Conservation (phyloP, 495 filamentous ascomycete genomes). For the Pseudoneurospora amorphoporcata region DNA sequence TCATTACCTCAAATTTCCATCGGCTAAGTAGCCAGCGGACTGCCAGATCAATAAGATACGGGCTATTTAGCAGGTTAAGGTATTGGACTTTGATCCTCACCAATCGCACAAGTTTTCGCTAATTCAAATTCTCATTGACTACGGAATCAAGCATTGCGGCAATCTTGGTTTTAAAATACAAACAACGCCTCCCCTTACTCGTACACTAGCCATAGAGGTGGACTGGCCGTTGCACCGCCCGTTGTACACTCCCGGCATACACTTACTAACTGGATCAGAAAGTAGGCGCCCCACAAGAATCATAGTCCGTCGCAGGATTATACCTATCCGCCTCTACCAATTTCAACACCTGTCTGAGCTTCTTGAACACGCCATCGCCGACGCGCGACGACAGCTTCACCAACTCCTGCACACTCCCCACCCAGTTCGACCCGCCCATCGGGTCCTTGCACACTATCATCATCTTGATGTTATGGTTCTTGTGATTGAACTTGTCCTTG, state of each 20-base stretch:
- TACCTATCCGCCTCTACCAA: background rate
- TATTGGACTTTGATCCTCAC: background rate
- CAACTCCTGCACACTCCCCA: background rate
- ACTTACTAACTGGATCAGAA: background rate
- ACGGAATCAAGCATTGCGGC: background rate
- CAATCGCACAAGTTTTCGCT: background rate
- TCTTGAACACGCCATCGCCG: background rate
- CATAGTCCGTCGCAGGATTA: background rate
- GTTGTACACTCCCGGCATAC: background rate
- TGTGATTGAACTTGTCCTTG: background rate
- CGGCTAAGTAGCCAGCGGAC: no score
- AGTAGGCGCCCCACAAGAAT: background rate
- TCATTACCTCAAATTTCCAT: no score
- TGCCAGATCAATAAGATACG: no score
- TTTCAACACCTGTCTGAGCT: background rate
- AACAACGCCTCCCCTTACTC: background rate
- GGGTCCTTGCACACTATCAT: background rate
- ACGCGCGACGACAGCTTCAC: background rate
- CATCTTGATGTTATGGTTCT: background rate
- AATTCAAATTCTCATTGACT: background rate
- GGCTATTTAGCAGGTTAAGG: no score
- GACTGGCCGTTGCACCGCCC: background rate
- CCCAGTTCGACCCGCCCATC: background rate
- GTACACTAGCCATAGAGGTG: background rate
- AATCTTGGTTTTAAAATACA: background rate